phyloP scores from a whole-genome alignment of 2,329 filamentous ascomycete species.

The Alternaria consortialis region DNA sequence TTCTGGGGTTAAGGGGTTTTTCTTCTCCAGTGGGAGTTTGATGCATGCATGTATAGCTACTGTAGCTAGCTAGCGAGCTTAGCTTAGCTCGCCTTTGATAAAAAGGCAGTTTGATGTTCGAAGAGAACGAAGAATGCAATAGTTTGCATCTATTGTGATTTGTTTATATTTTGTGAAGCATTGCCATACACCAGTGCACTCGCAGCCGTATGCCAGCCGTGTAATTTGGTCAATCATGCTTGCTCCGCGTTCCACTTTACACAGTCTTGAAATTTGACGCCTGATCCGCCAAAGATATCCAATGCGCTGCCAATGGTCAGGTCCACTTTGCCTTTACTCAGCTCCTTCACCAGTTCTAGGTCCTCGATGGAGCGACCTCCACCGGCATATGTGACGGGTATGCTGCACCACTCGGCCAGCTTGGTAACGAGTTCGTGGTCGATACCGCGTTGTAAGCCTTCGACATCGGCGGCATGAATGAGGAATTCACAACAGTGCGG shows the following conservation, averaged over 20 bases:
- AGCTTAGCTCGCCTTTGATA: not conserved
- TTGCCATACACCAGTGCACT: not conserved
- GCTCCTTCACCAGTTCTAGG: constrained; percentile 78
- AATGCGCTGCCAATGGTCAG: constrained; percentile 95
- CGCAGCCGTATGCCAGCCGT: not conserved
- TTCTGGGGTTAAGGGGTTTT: constrained; percentile 9
- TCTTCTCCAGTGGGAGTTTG: constrained; percentile 11
- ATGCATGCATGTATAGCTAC: constrained; percentile 8
- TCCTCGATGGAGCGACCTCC: constrained; percentile 87
- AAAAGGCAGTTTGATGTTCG: not conserved
- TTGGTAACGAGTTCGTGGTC: constrained; percentile 82
- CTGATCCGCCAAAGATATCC: constrained; percentile 91
- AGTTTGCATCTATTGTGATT: not conserved
- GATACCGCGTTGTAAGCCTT: constrained; percentile 90
- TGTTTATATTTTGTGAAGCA: not conserved
- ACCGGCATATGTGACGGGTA: constrained; percentile 95
- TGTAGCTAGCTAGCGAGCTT: constrained; percentile 5
- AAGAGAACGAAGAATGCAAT: constrained; percentile 8
- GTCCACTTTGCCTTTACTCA: constrained; percentile 85
- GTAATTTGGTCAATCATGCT: not conserved
- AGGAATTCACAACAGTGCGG: constrained; percentile 96
- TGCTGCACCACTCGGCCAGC: constrained; percentile 84
- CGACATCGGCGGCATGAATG: constrained; percentile 96
- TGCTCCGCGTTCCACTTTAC: constrained; percentile 78
- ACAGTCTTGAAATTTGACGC: constrained; percentile 88